phyloP scores from a whole-genome alignment of 2,329 filamentous ascomycete genomes.

The Cylindrodendrum hubeiense region DNA sequence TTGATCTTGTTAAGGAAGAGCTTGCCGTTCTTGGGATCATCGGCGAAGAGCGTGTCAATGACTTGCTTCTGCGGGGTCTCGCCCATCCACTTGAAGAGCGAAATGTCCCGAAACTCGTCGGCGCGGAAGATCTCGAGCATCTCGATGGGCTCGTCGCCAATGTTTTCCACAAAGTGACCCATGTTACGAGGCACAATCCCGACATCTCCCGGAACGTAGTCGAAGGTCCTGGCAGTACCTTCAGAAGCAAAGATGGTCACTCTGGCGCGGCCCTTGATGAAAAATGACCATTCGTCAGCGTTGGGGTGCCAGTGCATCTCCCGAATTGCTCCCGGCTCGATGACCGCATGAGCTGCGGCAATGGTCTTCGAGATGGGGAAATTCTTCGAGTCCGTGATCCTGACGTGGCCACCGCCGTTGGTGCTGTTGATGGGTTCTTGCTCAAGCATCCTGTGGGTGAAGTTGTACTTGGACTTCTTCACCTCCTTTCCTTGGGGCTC shows the following conservation, averaged over 20 bases:
- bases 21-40: constrained; percentile 70
- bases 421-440: constrained; percentile 74
- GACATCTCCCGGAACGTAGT: constrained; percentile 81
- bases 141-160: constrained; percentile 80
- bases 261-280: constrained; percentile 77
- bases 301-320: constrained; percentile 89
- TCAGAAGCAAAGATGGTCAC: constrained; percentile 81
- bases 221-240: constrained; percentile 78
- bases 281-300: constrained; percentile 86
- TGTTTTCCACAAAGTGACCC: constrained; percentile 86
- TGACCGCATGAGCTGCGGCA: constrained; percentile 78
- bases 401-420: constrained; percentile 73
- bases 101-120: constrained; percentile 79
- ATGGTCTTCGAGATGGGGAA: constrained; percentile 81
- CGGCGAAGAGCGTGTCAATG: constrained; percentile 74
- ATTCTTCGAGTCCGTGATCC: constrained; percentile 81
- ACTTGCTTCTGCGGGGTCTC: constrained; percentile 77
- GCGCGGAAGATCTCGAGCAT: constrained; percentile 82
- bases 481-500: constrained; percentile 70
- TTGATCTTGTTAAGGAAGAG: constrained; percentile 73
- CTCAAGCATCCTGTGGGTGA: constrained; percentile 78
- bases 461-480: constrained; percentile 75
- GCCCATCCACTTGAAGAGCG: constrained; percentile 80
- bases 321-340: constrained; percentile 78
- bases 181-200: constrained; percentile 83